Base-by-base conservation (phyloP, 2,329 filamentous ascomycete genomes). In the Escovopsis sp. region DNA sequence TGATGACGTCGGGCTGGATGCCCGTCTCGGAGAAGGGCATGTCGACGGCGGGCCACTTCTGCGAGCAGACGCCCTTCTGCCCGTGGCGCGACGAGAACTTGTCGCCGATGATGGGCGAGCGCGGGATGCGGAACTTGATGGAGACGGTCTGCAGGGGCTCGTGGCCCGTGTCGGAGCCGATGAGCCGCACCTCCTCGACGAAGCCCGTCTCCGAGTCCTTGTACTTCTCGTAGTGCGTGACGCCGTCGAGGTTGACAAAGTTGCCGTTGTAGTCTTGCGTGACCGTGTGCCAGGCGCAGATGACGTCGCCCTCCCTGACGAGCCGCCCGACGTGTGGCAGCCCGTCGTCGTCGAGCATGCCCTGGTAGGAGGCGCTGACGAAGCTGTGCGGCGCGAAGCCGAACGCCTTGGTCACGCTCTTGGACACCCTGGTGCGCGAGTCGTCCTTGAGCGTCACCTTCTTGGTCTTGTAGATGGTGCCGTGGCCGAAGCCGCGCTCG, bases 51-150 rank as follows among this genome's bases (percentile, higher is more conserved):
- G 88, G 91, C 87, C 91, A 98, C 60, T 95, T 91, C 59, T 96
- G 89, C 15, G 87, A 95, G 55, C 76, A 81, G 40, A 96, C 91
- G 77, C 91, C 91, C 66, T 98, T 98, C 61, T 98, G 91, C 47
- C 91, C 91, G 70, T 98, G 91, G 48, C 91, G 82, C 39, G 91
- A 98, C 10, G 91, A 96, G 69, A 98, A 98, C 64, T 98, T 98
- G 72, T 98, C 91, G 61, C 91, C 91, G 46, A 98, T 95, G 52
- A 94, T 73, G 6, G 91, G 91, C 15, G 83, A 80, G 55, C 91
- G 82, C 35, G 91, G 89, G 48, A 96, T 75, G 33, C 91, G 83
- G 54, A 94, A 82, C 65, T 95, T 96, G 69, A 98, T 77, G 46
- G 86, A 93, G 53, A 98, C 72, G 12, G 82, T 81, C 65, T 96